Base-by-base conservation (phyloP, 2,329 filamentous ascomycete species). In the Trichoderma sp. region DNA sequence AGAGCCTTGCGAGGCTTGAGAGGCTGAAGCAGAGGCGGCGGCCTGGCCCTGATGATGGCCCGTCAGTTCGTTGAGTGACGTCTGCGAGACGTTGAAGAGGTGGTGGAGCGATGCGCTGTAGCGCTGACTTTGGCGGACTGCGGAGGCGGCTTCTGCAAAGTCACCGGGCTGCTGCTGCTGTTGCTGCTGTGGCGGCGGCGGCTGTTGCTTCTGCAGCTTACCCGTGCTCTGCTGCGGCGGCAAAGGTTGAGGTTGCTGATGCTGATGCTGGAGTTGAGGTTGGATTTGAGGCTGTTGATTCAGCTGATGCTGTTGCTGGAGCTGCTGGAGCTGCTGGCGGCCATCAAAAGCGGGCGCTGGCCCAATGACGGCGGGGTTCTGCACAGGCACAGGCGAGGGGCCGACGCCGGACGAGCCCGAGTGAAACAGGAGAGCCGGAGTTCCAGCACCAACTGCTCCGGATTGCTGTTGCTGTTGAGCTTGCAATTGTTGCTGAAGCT, bases 41-140 rank as follows among this genome's bases (percentile, higher is more conserved):
- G 59, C 34, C 47, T 73, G 63, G 32, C 26, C 73, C 65, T 78
- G 78, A 75, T 77, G 74, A 58, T 76, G 75, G 65, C 34, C 70
- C 57, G 74, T 59, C 36, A 75, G 71, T 68, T 77, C 76, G 76
- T 78, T 75, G 73, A 75, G 72, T 64, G 75, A 78, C 63, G 70
- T 74, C 62, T 74, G 73, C 32, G 76, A 74, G 76, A 73, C 76
- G 78, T 74, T 77, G 77, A 79, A 77, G 70, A 80, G 78, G 62
- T 76, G 76, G 68, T 81, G 80, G 63, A 76, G 76, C 76, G 79
- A 74, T 71, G 79, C 74, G 80, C 80, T 78, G 75, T 84, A 86
- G 75, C 85, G 84, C 73, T 87, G 84, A 73, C 85, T 87, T 79
- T 88, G 85, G 69, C 85, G 85, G 70, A 83, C 83, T 39, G 86